Percentiles rank a stretch among this genome's conserved stretches.
Conservation (phyloP, 2,329 filamentous ascomycete genomes). For the Coleophoma eucalyptorum region DNA sequence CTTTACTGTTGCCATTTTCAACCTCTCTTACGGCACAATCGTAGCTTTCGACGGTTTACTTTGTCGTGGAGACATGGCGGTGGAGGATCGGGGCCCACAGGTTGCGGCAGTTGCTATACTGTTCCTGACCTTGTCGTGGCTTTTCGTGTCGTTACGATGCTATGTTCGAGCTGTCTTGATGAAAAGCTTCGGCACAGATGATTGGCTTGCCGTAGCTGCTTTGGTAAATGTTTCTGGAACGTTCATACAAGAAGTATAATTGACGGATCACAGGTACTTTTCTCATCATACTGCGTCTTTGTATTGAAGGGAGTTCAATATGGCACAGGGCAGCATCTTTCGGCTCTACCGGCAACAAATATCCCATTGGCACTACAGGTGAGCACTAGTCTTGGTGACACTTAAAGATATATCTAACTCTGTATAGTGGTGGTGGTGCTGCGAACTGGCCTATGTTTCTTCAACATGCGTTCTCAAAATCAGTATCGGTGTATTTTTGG, state of each 20-base stretch:
- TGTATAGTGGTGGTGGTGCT: constrained; percentile 18
- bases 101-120: constrained; percentile 15
- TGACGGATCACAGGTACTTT: constrained; percentile 9
- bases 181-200: constrained; percentile 39
- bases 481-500: constrained; percentile 31
- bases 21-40: too few species aligned
- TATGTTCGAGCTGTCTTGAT: constrained; percentile 41
- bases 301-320: constrained; percentile 13
- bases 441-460: constrained; percentile 33
- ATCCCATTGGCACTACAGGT: constrained; percentile 13
- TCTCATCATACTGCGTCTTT: constrained; percentile 12
- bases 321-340: constrained; percentile 15
- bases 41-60: too few species aligned
- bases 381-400: neutral
- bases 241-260: neutral
- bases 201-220: constrained; percentile 42
- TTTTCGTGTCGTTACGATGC: constrained; percentile 36
- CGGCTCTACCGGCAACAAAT: constrained; percentile 3
- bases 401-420: neutral
- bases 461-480: constrained; percentile 34
- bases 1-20: too few species aligned
- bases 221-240: constrained; percentile 29
- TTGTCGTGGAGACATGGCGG: constrained; percentile 4
- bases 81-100: constrained; percentile 12
- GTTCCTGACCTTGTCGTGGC: constrained; percentile 31